phyloP scores from a whole-genome alignment of 2,329 filamentous ascomycete genomes.

The Verticillium zaregamsianum region DNA sequence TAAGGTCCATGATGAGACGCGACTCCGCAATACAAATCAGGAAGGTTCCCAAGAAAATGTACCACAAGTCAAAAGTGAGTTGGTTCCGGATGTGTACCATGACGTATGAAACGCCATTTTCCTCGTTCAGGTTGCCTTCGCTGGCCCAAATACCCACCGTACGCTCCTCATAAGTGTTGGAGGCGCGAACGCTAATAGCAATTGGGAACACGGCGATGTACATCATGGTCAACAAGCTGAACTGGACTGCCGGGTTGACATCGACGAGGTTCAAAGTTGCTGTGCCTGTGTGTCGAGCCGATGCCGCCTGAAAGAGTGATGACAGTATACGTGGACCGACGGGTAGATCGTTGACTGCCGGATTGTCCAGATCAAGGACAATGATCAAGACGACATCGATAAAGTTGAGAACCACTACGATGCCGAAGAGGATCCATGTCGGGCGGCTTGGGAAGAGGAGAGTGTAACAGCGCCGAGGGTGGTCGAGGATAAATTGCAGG shows the following conservation, averaged over 20 bases:
- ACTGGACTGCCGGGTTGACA: conserved; percentile 50
- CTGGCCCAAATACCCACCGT: conserved; percentile 53
- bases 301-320: conserved; percentile 55
- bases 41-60: conserved; percentile 33
- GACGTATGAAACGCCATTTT: conserved; percentile 22
- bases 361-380: conserved; percentile 46
- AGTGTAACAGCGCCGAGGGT: conserved; percentile 60
- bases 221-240: conserved; percentile 62
- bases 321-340: conserved; percentile 45
- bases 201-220: conserved; percentile 60
- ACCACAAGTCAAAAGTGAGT: conserved; percentile 37
- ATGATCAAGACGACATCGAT: conserved; percentile 53
- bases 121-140: conserved; percentile 22
- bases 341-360: conserved; percentile 40
- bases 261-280: conserved; percentile 44
- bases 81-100: conserved; percentile 31
- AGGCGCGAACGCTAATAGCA: conserved; percentile 56
- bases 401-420: conserved; percentile 47
- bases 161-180: conserved; percentile 58
- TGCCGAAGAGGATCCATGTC: conserved; percentile 53
- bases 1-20: neutral
- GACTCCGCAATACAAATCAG: conserved; percentile 23
- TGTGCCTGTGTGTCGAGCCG: conserved; percentile 41
- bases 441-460: conserved; percentile 56
- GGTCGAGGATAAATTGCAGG: conserved; percentile 54